phyloP scores from a whole-genome alignment of 2,329 filamentous ascomycete species.

The Ascosphaera aggregata region DNA sequence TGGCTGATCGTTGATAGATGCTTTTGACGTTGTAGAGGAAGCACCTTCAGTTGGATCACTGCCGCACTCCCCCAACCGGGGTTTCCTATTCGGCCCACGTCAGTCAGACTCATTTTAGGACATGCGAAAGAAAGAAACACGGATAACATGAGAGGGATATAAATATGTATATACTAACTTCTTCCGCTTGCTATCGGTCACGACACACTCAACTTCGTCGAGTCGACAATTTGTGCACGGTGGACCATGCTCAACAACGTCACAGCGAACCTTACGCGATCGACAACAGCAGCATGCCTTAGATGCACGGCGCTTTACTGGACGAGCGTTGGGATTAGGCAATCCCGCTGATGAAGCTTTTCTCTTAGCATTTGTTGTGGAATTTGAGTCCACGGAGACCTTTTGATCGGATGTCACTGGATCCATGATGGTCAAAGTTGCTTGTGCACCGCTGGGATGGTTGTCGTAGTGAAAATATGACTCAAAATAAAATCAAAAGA shows the following conservation, averaged over 20 bases:
- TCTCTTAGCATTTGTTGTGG: not conserved
- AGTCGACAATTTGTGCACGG: slow-evolving; percentile 11
- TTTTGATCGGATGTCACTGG: not conserved
- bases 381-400: not conserved
- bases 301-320: slow-evolving; percentile 14
- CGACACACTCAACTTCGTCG: slow-evolving; percentile 9
- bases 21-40: not conserved
- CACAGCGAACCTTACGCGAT: slow-evolving; percentile 28
- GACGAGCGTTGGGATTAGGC: not conserved
- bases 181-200: slow-evolving; percentile 7
- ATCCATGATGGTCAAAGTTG: not conserved
- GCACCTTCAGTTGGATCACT: not conserved
- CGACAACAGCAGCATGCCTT: slow-evolving; percentile 29
- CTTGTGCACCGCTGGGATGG: not conserved
- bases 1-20: not conserved
- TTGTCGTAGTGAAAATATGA: not conserved
- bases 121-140: too few relatives aligned
- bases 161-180: slow-evolving; percentile 6
- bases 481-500: not conserved
- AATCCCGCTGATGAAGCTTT: not conserved
- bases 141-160: too few relatives aligned
- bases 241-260: slow-evolving; percentile 25
- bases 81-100: not conserved
- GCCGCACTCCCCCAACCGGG: not conserved
- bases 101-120: too few relatives aligned